These are phyloP conservation scores for Kalanchoe fedtschenkoi DNA, from an alignment of 164 flowering plant genomes.

Conservation along the genomic window DNA sequence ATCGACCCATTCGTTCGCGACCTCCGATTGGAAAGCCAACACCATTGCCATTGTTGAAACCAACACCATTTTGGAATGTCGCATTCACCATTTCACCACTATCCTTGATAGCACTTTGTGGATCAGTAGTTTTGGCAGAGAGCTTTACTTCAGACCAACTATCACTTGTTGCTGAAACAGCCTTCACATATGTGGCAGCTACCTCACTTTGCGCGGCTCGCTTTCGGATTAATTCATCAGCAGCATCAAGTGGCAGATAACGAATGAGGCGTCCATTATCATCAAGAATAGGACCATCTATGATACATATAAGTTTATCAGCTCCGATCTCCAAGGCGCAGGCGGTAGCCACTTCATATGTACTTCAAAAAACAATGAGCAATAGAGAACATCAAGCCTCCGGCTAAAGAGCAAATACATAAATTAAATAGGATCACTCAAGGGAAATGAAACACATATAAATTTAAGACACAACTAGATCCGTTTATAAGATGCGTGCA, in stretches of 20 bases:
- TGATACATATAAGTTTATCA: slow-evolving; percentile 90
- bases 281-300: slow-evolving; percentile 90
- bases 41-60: slow-evolving; percentile 90
- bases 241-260: slow-evolving; percentile 80
- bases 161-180: slow-evolving; percentile 49
- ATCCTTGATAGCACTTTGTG: slow-evolving; percentile 29
- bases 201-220: slow-evolving; percentile 88
- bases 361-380: slow-evolving; percentile 35
- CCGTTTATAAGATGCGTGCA: no score
- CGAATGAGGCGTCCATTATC: slow-evolving; percentile 68
- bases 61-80: slow-evolving; percentile 85
- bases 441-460: no score
- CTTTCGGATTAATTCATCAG: slow-evolving; percentile 64
- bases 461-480: no score
- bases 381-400: no score
- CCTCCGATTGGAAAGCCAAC: slow-evolving; percentile 95
- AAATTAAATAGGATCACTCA: no score
- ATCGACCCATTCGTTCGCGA: slow-evolving; percentile 63
- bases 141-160: slow-evolving; percentile 15
- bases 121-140: slow-evolving; percentile 17
- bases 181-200: slow-evolving; percentile 94
- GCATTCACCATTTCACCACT: slow-evolving; percentile 20
- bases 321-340: slow-evolving; percentile 92
- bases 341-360: slow-evolving; percentile 98
- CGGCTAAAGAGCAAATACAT: no score